These are phyloP conservation scores for Rosa chinensis DNA, from an alignment of 306 rosid species.

Conservation along the genomic window DNA sequence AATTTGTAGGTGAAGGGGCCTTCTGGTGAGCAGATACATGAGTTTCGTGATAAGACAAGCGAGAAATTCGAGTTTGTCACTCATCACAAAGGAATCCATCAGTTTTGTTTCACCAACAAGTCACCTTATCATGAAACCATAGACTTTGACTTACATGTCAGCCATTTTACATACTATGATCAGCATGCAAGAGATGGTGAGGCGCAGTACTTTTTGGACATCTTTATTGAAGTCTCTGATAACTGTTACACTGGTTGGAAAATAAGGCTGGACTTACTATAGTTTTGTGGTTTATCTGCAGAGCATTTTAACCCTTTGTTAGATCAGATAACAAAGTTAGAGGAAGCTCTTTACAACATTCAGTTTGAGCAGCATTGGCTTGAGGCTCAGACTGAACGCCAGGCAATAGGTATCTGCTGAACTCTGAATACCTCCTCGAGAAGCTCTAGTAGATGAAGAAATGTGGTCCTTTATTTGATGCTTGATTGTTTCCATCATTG, in stretches of 20 bases:
- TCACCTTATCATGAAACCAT: conserved; percentile 81
- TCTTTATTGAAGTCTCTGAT: not conserved
- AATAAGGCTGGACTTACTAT: conserved; percentile 11
- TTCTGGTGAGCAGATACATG: conserved; percentile 48
- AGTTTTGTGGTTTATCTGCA: conserved; percentile 32
- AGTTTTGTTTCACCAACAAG: conserved; percentile 76
- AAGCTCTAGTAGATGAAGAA: not conserved
- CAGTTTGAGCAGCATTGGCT: conserved; percentile 89
- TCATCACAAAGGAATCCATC: conserved; percentile 46
- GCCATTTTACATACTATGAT: conserved; percentile 48
- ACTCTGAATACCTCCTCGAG: not conserved
- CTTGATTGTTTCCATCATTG: not conserved
- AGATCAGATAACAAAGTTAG: conserved; percentile 60
- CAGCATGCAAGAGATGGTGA: conserved; percentile 68
- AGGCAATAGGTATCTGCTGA: conserved; percentile 48
- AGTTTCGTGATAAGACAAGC: conserved; percentile 51
- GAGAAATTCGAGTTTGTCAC: conserved; percentile 69
- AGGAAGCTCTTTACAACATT: conserved; percentile 76
- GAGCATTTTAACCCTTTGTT: conserved; percentile 62
- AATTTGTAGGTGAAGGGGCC: conserved; percentile 61
- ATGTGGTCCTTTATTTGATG: not conserved
- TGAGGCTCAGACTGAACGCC: conserved; percentile 80
- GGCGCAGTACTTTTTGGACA: not conserved
- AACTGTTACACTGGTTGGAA: not conserved
- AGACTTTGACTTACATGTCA: conserved; percentile 71